Evolutionary conservation across 192 early-diverging fungal species (phyloP).

Genomic region (Rhizophagus clarus): DNA sequence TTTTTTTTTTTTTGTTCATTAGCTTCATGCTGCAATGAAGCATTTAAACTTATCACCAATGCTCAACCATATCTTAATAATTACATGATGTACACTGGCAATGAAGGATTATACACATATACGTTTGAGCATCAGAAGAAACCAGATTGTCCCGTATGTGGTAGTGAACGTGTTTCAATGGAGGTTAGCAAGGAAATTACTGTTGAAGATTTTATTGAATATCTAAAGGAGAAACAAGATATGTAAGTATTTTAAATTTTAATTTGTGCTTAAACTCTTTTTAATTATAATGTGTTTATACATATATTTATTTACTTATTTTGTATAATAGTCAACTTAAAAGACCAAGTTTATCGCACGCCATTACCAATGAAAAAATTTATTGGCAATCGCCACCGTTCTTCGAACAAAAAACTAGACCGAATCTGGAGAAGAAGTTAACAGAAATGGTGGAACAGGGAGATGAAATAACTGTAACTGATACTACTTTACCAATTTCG

Average conservation of each 20-base stretch:
- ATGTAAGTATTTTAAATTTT: slow-evolving; percentile 51
- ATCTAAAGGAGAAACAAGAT: slow-evolving; percentile 71
- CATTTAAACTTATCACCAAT: slow-evolving; percentile 85
- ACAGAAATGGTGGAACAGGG: slow-evolving; percentile 65
- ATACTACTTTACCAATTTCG: slow-evolving; percentile 68
- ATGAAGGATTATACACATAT: slow-evolving; percentile 87
- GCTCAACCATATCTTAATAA: slow-evolving; percentile 83
- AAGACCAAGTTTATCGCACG: slow-evolving; percentile 71
- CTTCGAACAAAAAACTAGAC: slow-evolving; percentile 80
- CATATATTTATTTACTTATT: not conserved
- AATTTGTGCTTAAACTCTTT: not conserved
- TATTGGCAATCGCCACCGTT: slow-evolving; percentile 87
- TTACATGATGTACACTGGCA: slow-evolving; percentile 97
- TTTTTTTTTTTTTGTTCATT: not conserved
- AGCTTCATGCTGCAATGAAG: slow-evolving; percentile 94
- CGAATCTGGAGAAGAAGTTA: slow-evolving; percentile 78
- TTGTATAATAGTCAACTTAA: slow-evolving; percentile 79
- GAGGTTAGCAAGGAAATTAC: slow-evolving; percentile 55
- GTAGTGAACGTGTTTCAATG: slow-evolving; percentile 56
- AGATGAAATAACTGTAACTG: slow-evolving; percentile 82
- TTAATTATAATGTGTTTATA: not conserved
- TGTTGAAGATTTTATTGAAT: slow-evolving; percentile 82
- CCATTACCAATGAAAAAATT: slow-evolving; percentile 54
- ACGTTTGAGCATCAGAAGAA: slow-evolving; percentile 84
- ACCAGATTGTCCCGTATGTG: slow-evolving; percentile 92